phyloP scores from a whole-genome alignment of 495 filamentous ascomycete genomes.

The Podospora didyma region DNA sequence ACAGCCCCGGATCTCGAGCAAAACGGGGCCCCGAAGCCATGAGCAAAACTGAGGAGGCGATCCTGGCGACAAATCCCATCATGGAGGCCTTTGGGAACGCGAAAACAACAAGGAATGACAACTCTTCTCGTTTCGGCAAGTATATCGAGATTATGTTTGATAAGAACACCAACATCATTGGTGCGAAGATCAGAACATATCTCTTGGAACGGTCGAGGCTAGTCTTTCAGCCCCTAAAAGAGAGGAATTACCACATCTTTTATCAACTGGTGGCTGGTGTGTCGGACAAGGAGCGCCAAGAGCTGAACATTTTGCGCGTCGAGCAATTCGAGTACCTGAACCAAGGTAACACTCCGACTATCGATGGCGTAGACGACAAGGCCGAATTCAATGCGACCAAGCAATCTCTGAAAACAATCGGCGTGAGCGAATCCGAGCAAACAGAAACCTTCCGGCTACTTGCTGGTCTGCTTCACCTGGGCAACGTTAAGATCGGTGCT shows the following conservation, averaged over 20 bases:
- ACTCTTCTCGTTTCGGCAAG: slow-evolving; percentile 97
- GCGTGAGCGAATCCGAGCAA: slow-evolving; percentile 70
- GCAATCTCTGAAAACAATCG: slow-evolving; percentile 82
- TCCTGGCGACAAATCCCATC: slow-evolving; percentile 96
- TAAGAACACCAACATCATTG: slow-evolving; percentile 91
- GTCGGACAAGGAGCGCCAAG: slow-evolving; percentile 75
- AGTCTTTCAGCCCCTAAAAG: slow-evolving; percentile 97
- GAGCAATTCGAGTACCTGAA: slow-evolving; percentile 96
- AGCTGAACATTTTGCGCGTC: slow-evolving; percentile 69
- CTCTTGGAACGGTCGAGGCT: slow-evolving; percentile 91
- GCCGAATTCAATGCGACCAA: slow-evolving; percentile 87
- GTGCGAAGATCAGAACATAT: slow-evolving; percentile 94
- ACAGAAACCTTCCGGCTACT: slow-evolving; percentile 85
- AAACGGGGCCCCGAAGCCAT: slow-evolving; percentile 82
- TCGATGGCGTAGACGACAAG: slow-evolving; percentile 94
- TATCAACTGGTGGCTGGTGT: slow-evolving; percentile 96
- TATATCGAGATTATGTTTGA: slow-evolving; percentile 99
- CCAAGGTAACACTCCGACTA: slow-evolving; percentile 84
- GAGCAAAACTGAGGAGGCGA: slow-evolving; percentile 98
- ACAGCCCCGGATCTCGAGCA: slow-evolving; percentile 72
- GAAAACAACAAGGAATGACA: slow-evolving; percentile 98
- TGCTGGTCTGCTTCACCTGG: slow-evolving; percentile 88
- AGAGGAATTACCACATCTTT: slow-evolving; percentile 99
- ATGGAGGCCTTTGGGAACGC: slow-evolving; percentile 99
- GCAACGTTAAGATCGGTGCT: slow-evolving; percentile 91